These are phyloP conservation scores for Apiotrichum laibachii DNA, from an alignment of 1,284 basidiomycete species.

Conservation along the genomic window DNA sequence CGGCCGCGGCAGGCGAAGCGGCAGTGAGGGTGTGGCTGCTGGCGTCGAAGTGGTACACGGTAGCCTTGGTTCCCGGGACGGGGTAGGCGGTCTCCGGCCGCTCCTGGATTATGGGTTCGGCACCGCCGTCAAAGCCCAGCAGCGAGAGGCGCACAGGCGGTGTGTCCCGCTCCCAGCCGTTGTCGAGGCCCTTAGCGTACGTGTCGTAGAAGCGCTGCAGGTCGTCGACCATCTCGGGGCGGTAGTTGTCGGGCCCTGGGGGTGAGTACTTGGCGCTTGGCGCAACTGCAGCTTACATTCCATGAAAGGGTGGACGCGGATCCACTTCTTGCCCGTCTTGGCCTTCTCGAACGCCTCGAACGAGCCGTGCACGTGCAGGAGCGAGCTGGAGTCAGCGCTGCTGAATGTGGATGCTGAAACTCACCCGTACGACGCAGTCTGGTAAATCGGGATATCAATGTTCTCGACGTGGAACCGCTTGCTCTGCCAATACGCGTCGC, in stretches of 20 bases:
- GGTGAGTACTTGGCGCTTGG: neutral
- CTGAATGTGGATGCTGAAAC: neutral
- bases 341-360: neutral
- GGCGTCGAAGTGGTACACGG: neutral
- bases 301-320: slow-evolving; percentile 2
- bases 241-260: slow-evolving; percentile 18
- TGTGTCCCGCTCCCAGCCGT: slow-evolving; percentile 23
- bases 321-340: neutral
- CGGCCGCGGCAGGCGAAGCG: neutral
- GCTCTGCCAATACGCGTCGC: slow-evolving; percentile 24
- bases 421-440: slow-evolving; percentile 31
- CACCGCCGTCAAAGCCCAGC: slow-evolving; percentile 11
- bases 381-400: neutral
- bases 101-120: slow-evolving; percentile 11
- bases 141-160: slow-evolving; percentile 23
- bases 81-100: neutral
- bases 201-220: slow-evolving; percentile 30
- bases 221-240: slow-evolving; percentile 25
- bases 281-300: neutral
- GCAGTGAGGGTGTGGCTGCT: neutral
- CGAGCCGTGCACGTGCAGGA: neutral
- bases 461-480: slow-evolving; percentile 30
- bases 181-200: slow-evolving; percentile 29
- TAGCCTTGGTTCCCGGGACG: neutral
- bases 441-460: slow-evolving; percentile 31